Conservation (phyloP, 2,329 filamentous ascomycete genomes). For the Chalaropsis ovoidea region DNA sequence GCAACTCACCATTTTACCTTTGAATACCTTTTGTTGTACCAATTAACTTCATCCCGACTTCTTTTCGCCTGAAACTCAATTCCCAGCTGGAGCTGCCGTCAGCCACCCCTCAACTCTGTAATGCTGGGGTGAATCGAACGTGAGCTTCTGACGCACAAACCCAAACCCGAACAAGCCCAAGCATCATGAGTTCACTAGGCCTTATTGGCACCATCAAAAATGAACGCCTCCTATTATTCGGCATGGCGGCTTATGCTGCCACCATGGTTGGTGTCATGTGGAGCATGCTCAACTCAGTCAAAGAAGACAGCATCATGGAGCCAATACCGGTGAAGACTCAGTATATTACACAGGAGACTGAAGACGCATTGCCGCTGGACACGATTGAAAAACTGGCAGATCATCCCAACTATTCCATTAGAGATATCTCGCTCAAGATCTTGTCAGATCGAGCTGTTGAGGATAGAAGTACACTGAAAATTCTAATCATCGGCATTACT, state of each 20-base stretch:
- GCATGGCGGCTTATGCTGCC: slow-evolving; percentile 49
- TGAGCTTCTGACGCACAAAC: neutral
- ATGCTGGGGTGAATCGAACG: neutral
- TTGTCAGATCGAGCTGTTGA: slow-evolving; percentile 50
- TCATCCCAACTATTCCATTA: slow-evolving; percentile 63
- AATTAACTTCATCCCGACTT: neutral
- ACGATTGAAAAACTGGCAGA: slow-evolving; percentile 58
- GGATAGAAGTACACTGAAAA: slow-evolving; percentile 42
- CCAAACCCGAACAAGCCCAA: slow-evolving; percentile 13
- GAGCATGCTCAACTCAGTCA: slow-evolving; percentile 48
- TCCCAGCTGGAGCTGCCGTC: neutral
- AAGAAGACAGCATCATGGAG: slow-evolving; percentile 56
- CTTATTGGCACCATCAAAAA: slow-evolving; percentile 34
- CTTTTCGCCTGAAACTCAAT: neutral
- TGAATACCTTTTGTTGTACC: neutral
- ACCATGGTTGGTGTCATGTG: slow-evolving; percentile 49
- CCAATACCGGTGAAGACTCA: slow-evolving; percentile 55
- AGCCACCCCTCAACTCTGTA: neutral
- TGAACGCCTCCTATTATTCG: slow-evolving; percentile 45
- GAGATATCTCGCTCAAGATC: slow-evolving; percentile 55
- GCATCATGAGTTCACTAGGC: slow-evolving; percentile 18
- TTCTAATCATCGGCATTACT: slow-evolving; percentile 49
- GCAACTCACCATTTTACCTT: neutral
- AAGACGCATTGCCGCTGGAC: slow-evolving; percentile 56
- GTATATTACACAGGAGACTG: slow-evolving; percentile 65